Evolutionary conservation across 495 filamentous ascomycete species (phyloP).

Genomic region (Venustampulla echinocandica): DNA sequence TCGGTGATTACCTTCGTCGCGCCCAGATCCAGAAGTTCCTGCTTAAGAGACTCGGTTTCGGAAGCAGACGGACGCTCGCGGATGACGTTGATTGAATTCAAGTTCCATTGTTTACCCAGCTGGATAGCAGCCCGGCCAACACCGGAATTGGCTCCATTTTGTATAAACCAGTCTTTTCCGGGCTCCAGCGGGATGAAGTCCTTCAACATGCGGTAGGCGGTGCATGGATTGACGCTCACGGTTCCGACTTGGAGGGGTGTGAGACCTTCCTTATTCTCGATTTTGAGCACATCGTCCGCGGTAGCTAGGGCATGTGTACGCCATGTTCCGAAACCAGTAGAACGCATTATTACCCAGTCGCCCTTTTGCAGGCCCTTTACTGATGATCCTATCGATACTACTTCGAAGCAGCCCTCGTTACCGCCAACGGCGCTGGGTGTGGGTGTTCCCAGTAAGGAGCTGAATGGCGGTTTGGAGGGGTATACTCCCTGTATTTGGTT

Average conservation of each 20-base stretch:
- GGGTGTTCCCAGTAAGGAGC: slow-evolving; percentile 60
- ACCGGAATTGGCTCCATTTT: slow-evolving; percentile 92
- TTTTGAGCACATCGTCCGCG: slow-evolving; percentile 52
- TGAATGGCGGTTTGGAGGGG: slow-evolving; percentile 70
- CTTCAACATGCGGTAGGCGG: slow-evolving; percentile 83
- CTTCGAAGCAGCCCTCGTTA: slow-evolving; percentile 89
- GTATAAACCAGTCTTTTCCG: slow-evolving; percentile 75
- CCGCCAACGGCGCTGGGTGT: slow-evolving; percentile 68
- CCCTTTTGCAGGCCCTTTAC: slow-evolving; percentile 50
- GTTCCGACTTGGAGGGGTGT: slow-evolving; percentile 70
- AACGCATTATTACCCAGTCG: slow-evolving; percentile 86
- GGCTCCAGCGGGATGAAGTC: slow-evolving; percentile 64
- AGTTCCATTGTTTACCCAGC: slow-evolving; percentile 71
- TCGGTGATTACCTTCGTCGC: slow-evolving; percentile 78
- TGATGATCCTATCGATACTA: slow-evolving; percentile 53
- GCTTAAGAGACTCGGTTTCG: slow-evolving; percentile 57
- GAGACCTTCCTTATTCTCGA: slow-evolving; percentile 60
- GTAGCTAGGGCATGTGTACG: slow-evolving; percentile 75
- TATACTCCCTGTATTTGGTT: slow-evolving; percentile 95
- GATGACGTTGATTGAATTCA: slow-evolving; percentile 80
- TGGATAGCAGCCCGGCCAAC: slow-evolving; percentile 88
- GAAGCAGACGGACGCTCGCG: slow-evolving; percentile 52
- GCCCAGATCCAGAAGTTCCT: slow-evolving; percentile 62
- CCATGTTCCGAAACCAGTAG: slow-evolving; percentile 81
- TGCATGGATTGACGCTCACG: slow-evolving; percentile 84